These are phyloP conservation scores for Clonostachys rhizophaga DNA, from an alignment of 2,329 filamentous ascomycete species.

Conservation along the genomic window DNA sequence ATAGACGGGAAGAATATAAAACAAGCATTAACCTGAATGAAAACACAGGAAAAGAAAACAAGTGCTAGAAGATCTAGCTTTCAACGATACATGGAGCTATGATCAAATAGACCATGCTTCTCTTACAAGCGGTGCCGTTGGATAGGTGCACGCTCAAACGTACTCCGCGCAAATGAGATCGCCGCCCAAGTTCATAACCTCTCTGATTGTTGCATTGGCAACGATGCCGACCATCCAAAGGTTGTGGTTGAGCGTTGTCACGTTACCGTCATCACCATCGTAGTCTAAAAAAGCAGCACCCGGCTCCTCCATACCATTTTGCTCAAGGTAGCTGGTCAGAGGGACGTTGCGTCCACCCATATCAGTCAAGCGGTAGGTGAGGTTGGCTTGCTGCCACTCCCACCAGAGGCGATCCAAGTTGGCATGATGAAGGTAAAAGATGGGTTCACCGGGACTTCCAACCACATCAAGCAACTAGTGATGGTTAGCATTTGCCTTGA, in stretches of 20 bases:
- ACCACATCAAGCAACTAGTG: background rate
- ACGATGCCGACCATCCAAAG: background rate
- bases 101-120: no score
- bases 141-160: background rate
- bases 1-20: no score
- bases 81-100: no score
- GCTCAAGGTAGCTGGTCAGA: background rate
- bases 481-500: no score
- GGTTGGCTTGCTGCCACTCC: constrained; percentile 9
- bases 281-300: background rate
- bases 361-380: constrained; percentile 6
- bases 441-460: background rate
- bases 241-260: background rate
- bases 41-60: no score
- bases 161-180: constrained; percentile 10
- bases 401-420: constrained; percentile 9
- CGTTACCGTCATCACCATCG: background rate
- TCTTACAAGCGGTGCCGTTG: no score
- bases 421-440: constrained; percentile 4
- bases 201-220: constrained; percentile 24
- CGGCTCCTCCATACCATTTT: background rate
- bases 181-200: constrained; percentile 10
- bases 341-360: constrained; percentile 2
- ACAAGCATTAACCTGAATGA: no score
- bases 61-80: no score